Base-by-base conservation (phyloP, 495 filamentous ascomycete genomes). In the Penicillium cosmopolitanum region DNA sequence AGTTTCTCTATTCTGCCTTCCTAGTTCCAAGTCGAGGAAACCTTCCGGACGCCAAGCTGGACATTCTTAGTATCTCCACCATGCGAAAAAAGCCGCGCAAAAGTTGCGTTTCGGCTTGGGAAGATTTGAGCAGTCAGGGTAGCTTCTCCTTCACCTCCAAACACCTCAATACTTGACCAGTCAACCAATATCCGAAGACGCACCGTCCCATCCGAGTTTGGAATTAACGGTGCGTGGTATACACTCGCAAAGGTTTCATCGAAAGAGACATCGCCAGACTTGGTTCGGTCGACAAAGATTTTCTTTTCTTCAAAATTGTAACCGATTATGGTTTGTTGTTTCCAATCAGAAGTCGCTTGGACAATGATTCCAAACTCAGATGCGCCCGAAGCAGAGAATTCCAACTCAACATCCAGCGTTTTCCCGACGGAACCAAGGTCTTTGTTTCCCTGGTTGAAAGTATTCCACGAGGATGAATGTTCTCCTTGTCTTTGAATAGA, bases 291-390 rank as follows among this genome's bases (percentile, higher is more conserved):
- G 7, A 76, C 57, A 46, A 71, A 74, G 9, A 72, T 31, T 15
- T 64, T 62, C 50, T 72, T 63, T 56, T 63, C 74, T 10, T 72
- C 61, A 52, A 83, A 72, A 55, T 80, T 67, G 60, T 78, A 84
- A 2, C 80, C 73, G 21, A 76, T 48, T 2, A 44, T 64, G 6
- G 70, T 76, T 21, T 80, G 74, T 28, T 85, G 74, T 15, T 66
- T 73, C 9, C 83, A 57, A 53, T 69, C 61, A 4, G 57, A 33
- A 15, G 62, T 57, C 21, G 66, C 69, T 16, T 58, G 59, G 23
- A 74, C 57, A 40, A 61, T 42, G 13, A 74, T 66, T 36, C 65
- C 72, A 53, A 74, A 72, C 36, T 65, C 54, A 15, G 59, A 55
- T 8, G 53, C 33, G 4, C 31, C 47, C 21, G 57, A 46, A 15